Conservation (phyloP, 2,329 filamentous ascomycete genomes). For the Xylariaceae sp. region DNA sequence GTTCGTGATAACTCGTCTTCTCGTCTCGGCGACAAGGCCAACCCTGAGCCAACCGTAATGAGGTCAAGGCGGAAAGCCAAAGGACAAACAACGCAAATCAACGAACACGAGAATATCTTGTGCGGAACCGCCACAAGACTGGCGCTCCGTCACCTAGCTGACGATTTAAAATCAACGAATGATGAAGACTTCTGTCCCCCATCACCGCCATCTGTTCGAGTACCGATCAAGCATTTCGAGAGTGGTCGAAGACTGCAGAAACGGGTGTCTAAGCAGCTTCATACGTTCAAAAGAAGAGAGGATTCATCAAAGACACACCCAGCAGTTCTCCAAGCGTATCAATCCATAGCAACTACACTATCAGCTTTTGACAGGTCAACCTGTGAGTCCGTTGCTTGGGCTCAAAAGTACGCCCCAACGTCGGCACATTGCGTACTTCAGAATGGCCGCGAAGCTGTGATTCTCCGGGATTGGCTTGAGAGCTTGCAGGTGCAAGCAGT, state of each 20-base stretch:
- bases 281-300: conserved; percentile 26
- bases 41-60: neutral
- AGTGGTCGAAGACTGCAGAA: conserved; percentile 52
- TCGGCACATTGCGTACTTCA: conserved; percentile 72
- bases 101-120: conserved; percentile 43
- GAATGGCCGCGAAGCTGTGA: conserved; percentile 59
- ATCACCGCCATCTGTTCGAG: conserved; percentile 46
- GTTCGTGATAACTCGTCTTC: conserved; percentile 46
- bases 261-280: conserved; percentile 46
- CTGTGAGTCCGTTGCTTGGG: conserved; percentile 72
- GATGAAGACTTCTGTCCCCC: conserved; percentile 42
- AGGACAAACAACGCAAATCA: conserved; percentile 41
- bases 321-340: conserved; percentile 56
- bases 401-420: conserved; percentile 77
- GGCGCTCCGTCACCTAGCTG: conserved; percentile 35
- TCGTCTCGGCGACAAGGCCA: neutral
- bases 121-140: conserved; percentile 35
- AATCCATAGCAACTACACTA: conserved; percentile 55
- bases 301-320: conserved; percentile 45
- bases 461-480: conserved; percentile 78
- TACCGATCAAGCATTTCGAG: conserved; percentile 55
- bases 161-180: conserved; percentile 35
- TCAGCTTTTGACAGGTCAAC: conserved; percentile 76
- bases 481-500: conserved; percentile 73
- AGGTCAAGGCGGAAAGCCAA: conserved; percentile 45